Evolutionary conservation across 176 grass and related monocot genomes (phyloP), one percentile per base, ranked within the genome.

Genomic region (Eragrostis curvula): DNA sequence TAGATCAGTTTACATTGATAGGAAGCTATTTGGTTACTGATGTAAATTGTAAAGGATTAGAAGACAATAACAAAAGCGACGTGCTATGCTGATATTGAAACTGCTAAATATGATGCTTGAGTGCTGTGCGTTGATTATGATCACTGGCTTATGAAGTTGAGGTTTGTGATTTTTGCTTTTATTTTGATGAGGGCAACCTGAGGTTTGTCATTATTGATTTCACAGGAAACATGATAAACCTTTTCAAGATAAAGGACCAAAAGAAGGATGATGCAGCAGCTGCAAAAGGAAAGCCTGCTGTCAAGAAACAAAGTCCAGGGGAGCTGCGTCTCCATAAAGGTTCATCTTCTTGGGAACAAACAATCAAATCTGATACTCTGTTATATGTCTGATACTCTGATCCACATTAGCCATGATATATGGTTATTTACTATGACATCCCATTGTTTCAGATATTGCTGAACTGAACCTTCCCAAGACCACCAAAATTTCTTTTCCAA

Each of bases 381-480:
- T 24, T 53, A 16, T 71, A 2, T 58, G 10, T 15, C 60, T 69
- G 7, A 24, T 69, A 11, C 41, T 15, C 60, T 69, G 7, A 24
- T 69, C 17, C 41, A 62, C 9, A 7, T 0, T 28, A 12, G 24
- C 5, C 24, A 61, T 28, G 1, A 40, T 47, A 10, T 13, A 8
- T 68, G 60, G 36, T 59, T 84, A 57, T 67, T 17, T 76, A 8
- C 16, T 20, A 47, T 20, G 32, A 36, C 69, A 36, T 77, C 24
- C 23, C 39, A 68, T 49, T 53, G n/a, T 66, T 78, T 69, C 78
- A 92, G 92, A 94, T 89, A 89, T 92, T 61, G 84, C 81, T 53
- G 89, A 94, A 45, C 87, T 95, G 53, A 95, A 95, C 79, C 81
- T 95, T 59, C 92, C 89, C 30, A 89, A 79, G 73, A 92, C 84